phyloP scores from a whole-genome alignment of 345 rosid species.

The Firmiana major region DNA sequence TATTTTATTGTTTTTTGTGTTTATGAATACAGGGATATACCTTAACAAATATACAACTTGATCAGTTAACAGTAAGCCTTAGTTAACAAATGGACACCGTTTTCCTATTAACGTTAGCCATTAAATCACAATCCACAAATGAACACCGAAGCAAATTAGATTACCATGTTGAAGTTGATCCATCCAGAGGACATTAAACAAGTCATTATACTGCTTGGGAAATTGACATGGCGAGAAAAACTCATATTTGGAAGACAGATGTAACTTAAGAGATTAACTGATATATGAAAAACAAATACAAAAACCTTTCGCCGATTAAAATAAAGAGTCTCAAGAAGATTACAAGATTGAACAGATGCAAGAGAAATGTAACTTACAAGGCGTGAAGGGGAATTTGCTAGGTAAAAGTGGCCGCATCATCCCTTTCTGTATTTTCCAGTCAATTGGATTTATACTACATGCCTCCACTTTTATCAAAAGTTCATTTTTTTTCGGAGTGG shows the following conservation, averaged over 20 bases:
- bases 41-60: background rate
- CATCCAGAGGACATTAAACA: background rate
- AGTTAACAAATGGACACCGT: background rate
- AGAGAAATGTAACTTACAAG: slow-evolving; percentile 37
- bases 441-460: slow-evolving; percentile 44
- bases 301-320: background rate
- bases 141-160: background rate
- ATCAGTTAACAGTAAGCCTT: background rate
- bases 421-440: slow-evolving; percentile 57
- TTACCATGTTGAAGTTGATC: background rate
- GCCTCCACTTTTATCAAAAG: slow-evolving; percentile 53
- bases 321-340: background rate
- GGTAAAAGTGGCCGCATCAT: slow-evolving; percentile 44
- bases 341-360: background rate
- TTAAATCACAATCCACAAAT: background rate
- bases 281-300: background rate
- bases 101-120: background rate
- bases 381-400: slow-evolving; percentile 67
- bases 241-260: background rate
- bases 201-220: background rate
- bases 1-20: no score
- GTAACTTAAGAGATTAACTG: background rate
- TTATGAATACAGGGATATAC: background rate
- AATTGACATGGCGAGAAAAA: no score
- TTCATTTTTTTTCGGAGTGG: slow-evolving; percentile 37